Percentiles rank a stretch among this genome's conserved stretches.
Conservation (phyloP, 2,329 filamentous ascomycete species). For the Rutstroemia sp. region DNA sequence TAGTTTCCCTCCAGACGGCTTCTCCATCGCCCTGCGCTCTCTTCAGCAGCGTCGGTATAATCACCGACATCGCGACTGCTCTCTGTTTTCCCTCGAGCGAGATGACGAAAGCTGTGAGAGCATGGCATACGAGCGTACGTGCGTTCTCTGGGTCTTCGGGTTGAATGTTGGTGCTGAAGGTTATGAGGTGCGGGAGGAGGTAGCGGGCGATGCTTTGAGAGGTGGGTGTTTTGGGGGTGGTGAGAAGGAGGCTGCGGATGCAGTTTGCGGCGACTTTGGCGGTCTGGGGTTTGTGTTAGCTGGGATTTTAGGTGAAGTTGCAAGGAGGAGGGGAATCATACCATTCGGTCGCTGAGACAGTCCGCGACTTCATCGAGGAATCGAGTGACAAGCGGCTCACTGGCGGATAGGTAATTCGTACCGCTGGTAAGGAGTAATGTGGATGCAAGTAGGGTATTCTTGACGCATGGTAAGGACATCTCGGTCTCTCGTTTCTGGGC, state of each 20-base stretch:
- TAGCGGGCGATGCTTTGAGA: slow-evolving; percentile 69
- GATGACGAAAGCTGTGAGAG: slow-evolving; percentile 65
- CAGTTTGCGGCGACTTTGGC: slow-evolving; percentile 88
- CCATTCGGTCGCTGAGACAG: slow-evolving; percentile 72
- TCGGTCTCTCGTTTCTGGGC: slow-evolving; percentile 69
- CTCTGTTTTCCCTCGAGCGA: slow-evolving; percentile 39
- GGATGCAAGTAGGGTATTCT: slow-evolving; percentile 81
- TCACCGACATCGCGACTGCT: slow-evolving; percentile 60
- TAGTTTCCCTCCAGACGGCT: slow-evolving; percentile 61
- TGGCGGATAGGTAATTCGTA: slow-evolving; percentile 62
- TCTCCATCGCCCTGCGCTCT: slow-evolving; percentile 60
- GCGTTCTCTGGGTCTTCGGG: slow-evolving; percentile 75
- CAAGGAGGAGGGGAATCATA: slow-evolving; percentile 28
- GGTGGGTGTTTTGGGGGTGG: slow-evolving; percentile 52
- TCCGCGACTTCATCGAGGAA: slow-evolving; percentile 79
- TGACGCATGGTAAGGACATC: slow-evolving; percentile 78
- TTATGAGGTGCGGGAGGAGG: slow-evolving; percentile 66
- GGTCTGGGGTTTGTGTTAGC: slow-evolving; percentile 43
- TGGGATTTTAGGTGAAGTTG: background rate
- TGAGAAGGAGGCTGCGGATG: slow-evolving; percentile 72
- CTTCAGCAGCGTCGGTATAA: slow-evolving; percentile 70
- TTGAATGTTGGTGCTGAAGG: slow-evolving; percentile 63
- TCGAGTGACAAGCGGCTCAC: slow-evolving; percentile 65
- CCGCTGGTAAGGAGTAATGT: slow-evolving; percentile 85
- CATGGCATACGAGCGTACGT: slow-evolving; percentile 62